Conservation (phyloP, 2,329 filamentous ascomycete genomes). For the Colletotrichum nymphaeae region DNA sequence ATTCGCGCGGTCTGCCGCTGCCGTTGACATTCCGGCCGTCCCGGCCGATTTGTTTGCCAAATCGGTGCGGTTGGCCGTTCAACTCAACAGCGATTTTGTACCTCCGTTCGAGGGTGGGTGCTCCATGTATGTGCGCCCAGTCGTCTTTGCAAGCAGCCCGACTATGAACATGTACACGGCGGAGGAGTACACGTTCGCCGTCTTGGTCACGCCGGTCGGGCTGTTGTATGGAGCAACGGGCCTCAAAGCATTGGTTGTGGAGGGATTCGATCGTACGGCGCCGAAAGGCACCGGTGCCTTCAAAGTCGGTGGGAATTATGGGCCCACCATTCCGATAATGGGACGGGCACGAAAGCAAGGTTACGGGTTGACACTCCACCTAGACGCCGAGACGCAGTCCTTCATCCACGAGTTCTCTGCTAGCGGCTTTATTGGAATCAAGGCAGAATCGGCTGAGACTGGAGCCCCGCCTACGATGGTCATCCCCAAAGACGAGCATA, state of each 20-base stretch:
- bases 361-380: slow-evolving; percentile 75
- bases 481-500: background rate
- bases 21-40: slow-evolving; percentile 70
- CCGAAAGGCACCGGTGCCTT: slow-evolving; percentile 74
- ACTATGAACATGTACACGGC: background rate
- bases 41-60: slow-evolving; percentile 69
- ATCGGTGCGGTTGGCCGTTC: slow-evolving; percentile 70
- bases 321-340: slow-evolving; percentile 72
- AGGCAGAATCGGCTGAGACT: slow-evolving; percentile 46
- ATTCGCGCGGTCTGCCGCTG: background rate
- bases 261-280: slow-evolving; percentile 76
- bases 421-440: slow-evolving; percentile 73
- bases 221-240: slow-evolving; percentile 46
- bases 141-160: slow-evolving; percentile 65
- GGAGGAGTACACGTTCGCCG: slow-evolving; percentile 72
- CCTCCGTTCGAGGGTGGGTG: slow-evolving; percentile 72
- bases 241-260: slow-evolving; percentile 75
- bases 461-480: background rate
- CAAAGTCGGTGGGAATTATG: slow-evolving; percentile 79
- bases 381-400: slow-evolving; percentile 72
- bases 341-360: slow-evolving; percentile 70
- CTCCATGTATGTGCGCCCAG: slow-evolving; percentile 74
- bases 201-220: slow-evolving; percentile 74
- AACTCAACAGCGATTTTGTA: slow-evolving; percentile 74
- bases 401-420: slow-evolving; percentile 78